Percentiles rank a stretch among this genome's conserved stretches.
Evolutionary conservation across 129 eudicot species (phyloP).

Genomic region (Heracleum sosnowskyi): DNA sequence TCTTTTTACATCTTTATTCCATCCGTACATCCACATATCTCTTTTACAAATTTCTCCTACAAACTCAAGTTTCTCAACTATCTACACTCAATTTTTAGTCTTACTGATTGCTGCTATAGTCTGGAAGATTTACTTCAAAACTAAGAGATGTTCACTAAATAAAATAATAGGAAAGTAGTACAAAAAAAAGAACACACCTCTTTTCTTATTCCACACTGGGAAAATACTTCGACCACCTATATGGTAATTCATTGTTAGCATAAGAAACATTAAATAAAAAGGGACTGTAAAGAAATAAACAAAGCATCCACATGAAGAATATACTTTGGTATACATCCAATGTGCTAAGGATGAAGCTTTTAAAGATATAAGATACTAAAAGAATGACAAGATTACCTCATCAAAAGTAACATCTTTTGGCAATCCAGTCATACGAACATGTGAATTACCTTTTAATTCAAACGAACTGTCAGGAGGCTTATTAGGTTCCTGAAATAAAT

Average conservation of each 20-base stretch:
- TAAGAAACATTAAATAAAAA: neutral
- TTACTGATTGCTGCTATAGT: neutral
- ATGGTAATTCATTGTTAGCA: constrained; percentile 22
- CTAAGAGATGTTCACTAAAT: neutral
- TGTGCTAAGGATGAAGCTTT: constrained; percentile 6
- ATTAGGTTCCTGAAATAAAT: constrained; percentile 56
- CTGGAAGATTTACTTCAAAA: neutral
- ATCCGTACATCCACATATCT: neutral
- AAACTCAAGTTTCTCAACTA: neutral
- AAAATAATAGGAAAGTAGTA: neutral
- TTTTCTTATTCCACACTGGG: constrained; percentile 89
- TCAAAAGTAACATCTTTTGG: constrained; percentile 95
- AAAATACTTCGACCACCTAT: constrained; percentile 91
- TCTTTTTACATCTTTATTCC: neutral
- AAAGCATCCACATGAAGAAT: neutral
- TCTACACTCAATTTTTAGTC: neutral
- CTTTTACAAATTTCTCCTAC: neutral
- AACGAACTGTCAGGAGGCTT: constrained; percentile 98
- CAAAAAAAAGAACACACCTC: constrained; percentile 42
- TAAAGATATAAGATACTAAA: constrained; percentile 8
- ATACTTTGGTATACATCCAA: neutral
- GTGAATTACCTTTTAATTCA: constrained; percentile 85
- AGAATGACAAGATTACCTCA: constrained; percentile 48
- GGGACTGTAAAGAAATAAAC: neutral
- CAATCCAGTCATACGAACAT: constrained; percentile 84